These are phyloP conservation scores for Rubroshorea leprosula DNA, from an alignment of 345 rosid species.

Conservation along the genomic window DNA sequence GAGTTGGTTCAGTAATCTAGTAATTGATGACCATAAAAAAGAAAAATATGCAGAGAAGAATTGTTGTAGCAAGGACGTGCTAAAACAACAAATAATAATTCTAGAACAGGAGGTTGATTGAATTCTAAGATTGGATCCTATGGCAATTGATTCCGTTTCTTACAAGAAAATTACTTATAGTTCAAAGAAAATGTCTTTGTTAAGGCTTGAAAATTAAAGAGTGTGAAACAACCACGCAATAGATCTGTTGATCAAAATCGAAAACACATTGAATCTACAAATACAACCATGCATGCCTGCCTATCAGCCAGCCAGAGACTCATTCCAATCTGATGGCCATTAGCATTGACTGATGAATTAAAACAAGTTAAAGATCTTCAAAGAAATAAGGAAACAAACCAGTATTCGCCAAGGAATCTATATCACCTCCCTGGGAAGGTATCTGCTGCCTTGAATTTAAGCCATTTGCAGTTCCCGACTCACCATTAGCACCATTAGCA, in stretches of 20 bases:
- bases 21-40: not conserved
- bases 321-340: not conserved
- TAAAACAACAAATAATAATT: not conserved
- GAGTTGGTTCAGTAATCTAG: constrained; percentile 14
- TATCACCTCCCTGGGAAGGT: constrained; percentile 40
- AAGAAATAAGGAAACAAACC: constrained; percentile 54
- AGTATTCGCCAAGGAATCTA: constrained; percentile 57
- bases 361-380: not conserved
- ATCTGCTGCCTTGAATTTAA: constrained; percentile 47
- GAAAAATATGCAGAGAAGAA: not conserved
- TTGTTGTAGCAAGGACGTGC: not conserved
- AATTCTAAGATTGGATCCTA: too few species aligned
- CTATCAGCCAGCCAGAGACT: constrained; percentile 1
- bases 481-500: constrained; percentile 43
- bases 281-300: constrained; percentile 4
- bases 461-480: constrained; percentile 43
- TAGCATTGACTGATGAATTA: constrained; percentile 1
- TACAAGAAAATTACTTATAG: too few species aligned
- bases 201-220: not conserved
- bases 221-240: too few species aligned
- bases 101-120: too few species aligned
- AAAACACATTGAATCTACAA: not conserved
- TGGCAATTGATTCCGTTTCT: too few species aligned
- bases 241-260: not conserved
- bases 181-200: too few species aligned